These are phyloP conservation scores for Ceratobasidium theobromae DNA, from an alignment of 1,284 basidiomycete genomes.

Conservation along the genomic window DNA sequence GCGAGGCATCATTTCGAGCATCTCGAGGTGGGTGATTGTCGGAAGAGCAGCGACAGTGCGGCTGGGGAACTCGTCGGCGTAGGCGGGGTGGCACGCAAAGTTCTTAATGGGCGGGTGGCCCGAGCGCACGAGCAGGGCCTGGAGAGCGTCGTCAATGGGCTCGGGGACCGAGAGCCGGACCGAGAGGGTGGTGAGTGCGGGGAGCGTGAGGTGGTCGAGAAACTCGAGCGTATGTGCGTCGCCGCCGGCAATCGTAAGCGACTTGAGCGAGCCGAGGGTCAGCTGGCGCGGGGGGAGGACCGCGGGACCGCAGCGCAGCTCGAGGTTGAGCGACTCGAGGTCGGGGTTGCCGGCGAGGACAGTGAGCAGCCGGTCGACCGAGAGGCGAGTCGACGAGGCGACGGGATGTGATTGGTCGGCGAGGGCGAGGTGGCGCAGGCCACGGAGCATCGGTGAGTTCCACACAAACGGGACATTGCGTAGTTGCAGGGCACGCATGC, in stretches of 20 bases:
- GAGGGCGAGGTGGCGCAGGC: conserved; percentile 59
- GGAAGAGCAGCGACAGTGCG: conserved; percentile 23
- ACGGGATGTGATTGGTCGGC: conserved; percentile 62
- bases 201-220: conserved; percentile 60
- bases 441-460: conserved; percentile 34
- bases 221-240: conserved; percentile 58
- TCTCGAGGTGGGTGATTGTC: conserved; percentile 30
- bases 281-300: conserved; percentile 60
- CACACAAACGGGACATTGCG: conserved; percentile 35
- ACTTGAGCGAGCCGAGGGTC: conserved; percentile 54
- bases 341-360: conserved; percentile 58
- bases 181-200: conserved; percentile 55
- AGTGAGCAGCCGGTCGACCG: conserved; percentile 63
- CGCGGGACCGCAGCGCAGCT: conserved; percentile 59
- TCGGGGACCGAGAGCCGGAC: conserved; percentile 63
- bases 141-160: conserved; percentile 63
- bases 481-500: conserved; percentile 31
- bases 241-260: conserved; percentile 63
- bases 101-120: conserved; percentile 55
- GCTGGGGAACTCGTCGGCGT: conserved; percentile 42
- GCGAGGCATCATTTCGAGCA: conserved; percentile 32
- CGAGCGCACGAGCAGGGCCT: conserved; percentile 58
- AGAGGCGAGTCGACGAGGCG: conserved; percentile 60
- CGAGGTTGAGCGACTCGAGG: conserved; percentile 58
- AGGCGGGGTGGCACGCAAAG: conserved; percentile 55